Evolutionary conservation across 108 stramenopile species (phyloP), one percentile per base, ranked within the genome.

Genomic region (Mayamaea pseudoterrestris): DNA sequence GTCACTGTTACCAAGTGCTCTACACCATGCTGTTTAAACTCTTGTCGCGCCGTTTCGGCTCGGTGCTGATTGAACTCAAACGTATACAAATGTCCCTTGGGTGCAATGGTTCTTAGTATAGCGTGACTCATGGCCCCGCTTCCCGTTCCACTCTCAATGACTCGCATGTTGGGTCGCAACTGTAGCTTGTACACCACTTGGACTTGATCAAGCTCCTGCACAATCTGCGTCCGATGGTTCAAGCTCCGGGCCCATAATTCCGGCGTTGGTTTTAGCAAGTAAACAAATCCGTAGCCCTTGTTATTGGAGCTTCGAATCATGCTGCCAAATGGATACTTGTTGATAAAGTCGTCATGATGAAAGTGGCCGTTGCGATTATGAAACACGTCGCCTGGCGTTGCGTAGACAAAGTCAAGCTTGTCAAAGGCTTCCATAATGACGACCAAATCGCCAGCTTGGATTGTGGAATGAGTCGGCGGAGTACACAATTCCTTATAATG

Each of bases 81-180:
- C 6, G 90, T 91, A 51, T 94, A 74, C 41, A 91, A 47, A 44
- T 66, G 75, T 6, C 96, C 96, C n/a, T 41, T 22, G 7, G 93
- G 93, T 16, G 85, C 81, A 47, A 97, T 93, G 30, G 88, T 74
- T 16, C 96, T 61, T 26, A 90, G 35, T 18, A 97, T 67, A 12
- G 72, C 66, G 50, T 80, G 77, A 39, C 68, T 72, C 76, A 94
- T 77, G 22, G 90, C 85, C 1, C 92, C 95, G 23, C 69, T 71
- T 0, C 95, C 95, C 2, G 96, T 97, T 26, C 96, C 96, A 23
- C 59, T 66, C 56, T 97, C 96, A 21, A 86, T 69, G 7, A 97
- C 93, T 1, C 71, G 55, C 62, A 74, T 78, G 45, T 93, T 90
- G 8, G 93, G 93, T n/a, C 58, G 42, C 43, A 97, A 50, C 54